Conservation (phyloP, 2,329 filamentous ascomycete genomes). For the Exophiala sideris region DNA sequence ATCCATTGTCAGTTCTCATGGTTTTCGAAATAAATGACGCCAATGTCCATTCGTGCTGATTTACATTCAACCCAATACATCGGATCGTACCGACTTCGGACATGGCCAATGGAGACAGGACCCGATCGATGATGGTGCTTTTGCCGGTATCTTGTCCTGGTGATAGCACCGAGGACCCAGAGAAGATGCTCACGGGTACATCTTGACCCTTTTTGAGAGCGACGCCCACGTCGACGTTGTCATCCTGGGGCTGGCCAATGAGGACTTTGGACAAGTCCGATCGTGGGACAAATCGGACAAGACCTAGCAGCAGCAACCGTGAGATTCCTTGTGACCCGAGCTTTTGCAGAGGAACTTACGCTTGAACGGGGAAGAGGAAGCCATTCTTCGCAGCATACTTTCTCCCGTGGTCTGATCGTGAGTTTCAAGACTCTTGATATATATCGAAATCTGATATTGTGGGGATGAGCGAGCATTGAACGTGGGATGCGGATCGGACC, state of each 20-base stretch:
- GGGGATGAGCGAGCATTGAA: background rate
- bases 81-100: conserved; percentile 42
- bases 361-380: conserved; percentile 8
- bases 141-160: conserved; percentile 51
- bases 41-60: background rate
- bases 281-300: conserved; percentile 58
- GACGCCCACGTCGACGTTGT: conserved; percentile 53
- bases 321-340: background rate
- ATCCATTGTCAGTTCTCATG: too few species aligned
- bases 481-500: background rate
- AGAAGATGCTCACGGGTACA: conserved; percentile 56
- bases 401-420: conserved; percentile 7
- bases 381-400: conserved; percentile 11
- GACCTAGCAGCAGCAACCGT: conserved; percentile 40
- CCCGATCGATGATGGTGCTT: conserved; percentile 46
- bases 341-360: conserved; percentile 5
- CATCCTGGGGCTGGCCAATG: conserved; percentile 56
- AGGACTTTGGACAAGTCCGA: conserved; percentile 48
- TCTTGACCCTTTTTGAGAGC: conserved; percentile 56
- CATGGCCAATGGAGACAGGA: conserved; percentile 35
- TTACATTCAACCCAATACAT: conserved; percentile 45
- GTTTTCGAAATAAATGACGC: background rate
- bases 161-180: conserved; percentile 55
- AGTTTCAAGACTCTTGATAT: conserved; percentile 4
- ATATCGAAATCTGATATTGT: background rate